Evolutionary conservation across 768 basidiomycete genomes (phyloP).

Genomic region (Termitomyces sp.): DNA sequence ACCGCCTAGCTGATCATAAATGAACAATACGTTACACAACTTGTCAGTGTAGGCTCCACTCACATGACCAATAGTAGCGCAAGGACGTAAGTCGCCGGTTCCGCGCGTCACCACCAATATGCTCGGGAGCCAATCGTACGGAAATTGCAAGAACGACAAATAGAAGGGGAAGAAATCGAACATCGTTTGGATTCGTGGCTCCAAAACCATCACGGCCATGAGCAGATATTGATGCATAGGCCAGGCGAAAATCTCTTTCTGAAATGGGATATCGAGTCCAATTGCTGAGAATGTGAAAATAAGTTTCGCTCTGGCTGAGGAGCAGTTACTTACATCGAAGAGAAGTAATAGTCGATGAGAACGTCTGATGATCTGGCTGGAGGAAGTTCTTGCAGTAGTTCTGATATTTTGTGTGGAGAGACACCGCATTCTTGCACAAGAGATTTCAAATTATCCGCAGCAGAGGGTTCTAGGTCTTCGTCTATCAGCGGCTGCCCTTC

Average conservation of each 20-base stretch:
- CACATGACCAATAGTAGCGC: slow-evolving; percentile 95
- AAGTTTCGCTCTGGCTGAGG: slow-evolving; percentile 9
- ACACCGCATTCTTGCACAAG: slow-evolving; percentile 93
- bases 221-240: slow-evolving; percentile 61
- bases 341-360: slow-evolving; percentile 82
- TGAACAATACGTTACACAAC: not conserved
- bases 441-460: slow-evolving; percentile 80
- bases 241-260: slow-evolving; percentile 74
- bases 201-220: slow-evolving; percentile 60
- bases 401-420: slow-evolving; percentile 84
- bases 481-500: slow-evolving; percentile 27
- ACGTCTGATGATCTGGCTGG: slow-evolving; percentile 70
- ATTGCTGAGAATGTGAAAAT: slow-evolving; percentile 49
- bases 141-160: slow-evolving; percentile 92
- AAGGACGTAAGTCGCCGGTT: slow-evolving; percentile 75
- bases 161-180: slow-evolving; percentile 85
- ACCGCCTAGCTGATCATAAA: slow-evolving; percentile 63
- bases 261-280: slow-evolving; percentile 93
- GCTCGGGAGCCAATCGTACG: slow-evolving; percentile 81
- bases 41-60: slow-evolving; percentile 28
- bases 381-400: slow-evolving; percentile 86
- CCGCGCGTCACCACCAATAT: slow-evolving; percentile 76
- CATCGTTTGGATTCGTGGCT: slow-evolving; percentile 66
- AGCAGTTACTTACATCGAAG: slow-evolving; percentile 46
- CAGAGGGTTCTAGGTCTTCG: slow-evolving; percentile 46